Percentiles rank a stretch among this genome's conserved stretches.
These are phyloP conservation scores for Daldinia grandis DNA, from an alignment of 495 filamentous ascomycete genomes.

Conservation along the genomic window DNA sequence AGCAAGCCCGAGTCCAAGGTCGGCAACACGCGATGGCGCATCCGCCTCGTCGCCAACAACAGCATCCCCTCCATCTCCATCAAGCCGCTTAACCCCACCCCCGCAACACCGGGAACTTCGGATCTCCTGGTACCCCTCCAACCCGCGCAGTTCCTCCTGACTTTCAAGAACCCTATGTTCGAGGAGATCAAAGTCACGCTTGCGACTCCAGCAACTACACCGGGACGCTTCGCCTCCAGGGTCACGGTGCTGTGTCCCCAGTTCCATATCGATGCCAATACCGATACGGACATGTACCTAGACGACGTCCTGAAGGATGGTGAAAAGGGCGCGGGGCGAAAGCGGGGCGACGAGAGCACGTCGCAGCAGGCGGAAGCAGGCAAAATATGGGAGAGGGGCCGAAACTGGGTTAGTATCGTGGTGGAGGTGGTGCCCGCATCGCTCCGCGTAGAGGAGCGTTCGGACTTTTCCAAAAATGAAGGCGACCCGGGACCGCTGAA, in stretches of 20 bases:
- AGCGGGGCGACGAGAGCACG: slow-evolving; percentile 50
- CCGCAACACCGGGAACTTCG: slow-evolving; percentile 5
- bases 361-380: slow-evolving; percentile 79
- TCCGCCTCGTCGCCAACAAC: slow-evolving; percentile 85
- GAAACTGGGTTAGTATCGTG: slow-evolving; percentile 95
- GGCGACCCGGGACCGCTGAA: slow-evolving; percentile 52
- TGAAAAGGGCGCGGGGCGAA: slow-evolving; percentile 45
- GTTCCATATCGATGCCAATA: slow-evolving; percentile 94
- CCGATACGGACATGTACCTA: slow-evolving; percentile 77
- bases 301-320: slow-evolving; percentile 80
- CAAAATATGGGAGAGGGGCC: slow-evolving; percentile 91
- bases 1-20: slow-evolving; percentile 94
- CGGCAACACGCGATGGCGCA: slow-evolving; percentile 83
- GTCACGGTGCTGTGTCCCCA: slow-evolving; percentile 94
- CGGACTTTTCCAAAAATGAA: not conserved
- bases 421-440: slow-evolving; percentile 85
- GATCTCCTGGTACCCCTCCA: slow-evolving; percentile 67
- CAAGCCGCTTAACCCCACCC: slow-evolving; percentile 60
- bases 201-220: slow-evolving; percentile 82
- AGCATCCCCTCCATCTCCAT: slow-evolving; percentile 85
- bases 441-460: slow-evolving; percentile 45
- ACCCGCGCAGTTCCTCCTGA: slow-evolving; percentile 84
- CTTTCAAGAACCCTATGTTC: slow-evolving; percentile 92
- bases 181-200: slow-evolving; percentile 87
- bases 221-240: slow-evolving; percentile 76